These are phyloP conservation scores for Rhodotorula graminis DNA, from an alignment of 768 basidiomycete genomes.

Conservation along the genomic window DNA sequence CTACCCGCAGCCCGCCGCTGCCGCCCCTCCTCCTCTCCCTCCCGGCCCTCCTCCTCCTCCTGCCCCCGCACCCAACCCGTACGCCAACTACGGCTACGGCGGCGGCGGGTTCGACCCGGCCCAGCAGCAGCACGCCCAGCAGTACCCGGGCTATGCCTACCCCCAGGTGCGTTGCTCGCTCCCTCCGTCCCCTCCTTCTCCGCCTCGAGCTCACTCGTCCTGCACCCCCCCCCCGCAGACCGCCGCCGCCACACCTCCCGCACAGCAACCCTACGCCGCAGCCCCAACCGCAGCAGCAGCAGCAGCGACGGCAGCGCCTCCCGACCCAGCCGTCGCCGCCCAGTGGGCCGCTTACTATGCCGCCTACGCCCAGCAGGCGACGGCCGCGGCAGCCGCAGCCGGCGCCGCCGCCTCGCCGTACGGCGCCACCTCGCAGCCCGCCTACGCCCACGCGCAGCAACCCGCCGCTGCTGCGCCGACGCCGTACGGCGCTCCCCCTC, in stretches of 20 bases:
- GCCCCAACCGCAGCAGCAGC: no score
- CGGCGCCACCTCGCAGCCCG: slow-evolving; percentile 34
- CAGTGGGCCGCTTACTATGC: slow-evolving; percentile 36
- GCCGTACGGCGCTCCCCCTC: slow-evolving; percentile 50
- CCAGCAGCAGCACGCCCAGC: slow-evolving; percentile 9
- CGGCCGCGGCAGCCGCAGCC: background rate
- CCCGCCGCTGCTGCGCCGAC: slow-evolving; percentile 50
- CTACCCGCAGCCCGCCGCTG: slow-evolving; percentile 12
- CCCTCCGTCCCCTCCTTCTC: no score
- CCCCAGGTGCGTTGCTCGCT: slow-evolving; percentile 14
- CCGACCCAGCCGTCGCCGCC: slow-evolving; percentile 8
- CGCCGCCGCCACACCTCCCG: slow-evolving; percentile 1
- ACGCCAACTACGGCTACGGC: slow-evolving; percentile 88
- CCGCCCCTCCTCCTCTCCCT: slow-evolving; percentile 13
- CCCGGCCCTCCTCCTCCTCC: slow-evolving; percentile 2
- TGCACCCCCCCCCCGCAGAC: slow-evolving; percentile 51
- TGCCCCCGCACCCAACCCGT: slow-evolving; percentile 50
- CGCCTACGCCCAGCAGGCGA: slow-evolving; percentile 25
- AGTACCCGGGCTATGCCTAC: slow-evolving; percentile 42
- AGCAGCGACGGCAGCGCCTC: background rate
- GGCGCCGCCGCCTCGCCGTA: slow-evolving; percentile 45
- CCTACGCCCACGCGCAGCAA: slow-evolving; percentile 59
- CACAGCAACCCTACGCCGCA: background rate
- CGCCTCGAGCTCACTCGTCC: slow-evolving; percentile 28
- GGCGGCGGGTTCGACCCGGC: slow-evolving; percentile 50